phyloP scores from a whole-genome alignment of 345 rosid genomes.

The Brassica carinata region DNA sequence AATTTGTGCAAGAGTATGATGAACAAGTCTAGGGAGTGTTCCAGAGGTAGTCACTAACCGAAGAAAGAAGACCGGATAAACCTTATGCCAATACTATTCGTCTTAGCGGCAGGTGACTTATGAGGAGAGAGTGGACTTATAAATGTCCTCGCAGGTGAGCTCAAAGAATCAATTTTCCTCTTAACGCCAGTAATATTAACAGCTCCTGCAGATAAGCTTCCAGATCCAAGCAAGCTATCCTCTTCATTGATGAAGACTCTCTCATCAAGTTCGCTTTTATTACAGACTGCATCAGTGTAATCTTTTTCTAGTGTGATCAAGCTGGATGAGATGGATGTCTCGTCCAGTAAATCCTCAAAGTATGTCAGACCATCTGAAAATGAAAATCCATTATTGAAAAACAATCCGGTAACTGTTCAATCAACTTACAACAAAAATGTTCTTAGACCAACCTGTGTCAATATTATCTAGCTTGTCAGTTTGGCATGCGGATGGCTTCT shows the following conservation, averaged over 20 bases:
- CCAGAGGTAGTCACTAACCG: too few species aligned
- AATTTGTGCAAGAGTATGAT: too few species aligned
- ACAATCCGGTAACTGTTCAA: constrained; percentile 15
- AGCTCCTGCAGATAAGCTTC: constrained; percentile 52
- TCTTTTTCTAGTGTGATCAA: constrained; percentile 71
- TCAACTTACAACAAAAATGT: constrained; percentile 11
- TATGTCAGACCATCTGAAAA: constrained; percentile 83
- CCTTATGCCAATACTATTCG: constrained; percentile 46
- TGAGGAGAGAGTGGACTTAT: constrained; percentile 85
- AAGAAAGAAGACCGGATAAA: too few species aligned
- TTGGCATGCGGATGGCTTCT: constrained; percentile 67
- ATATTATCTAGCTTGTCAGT: constrained; percentile 66
- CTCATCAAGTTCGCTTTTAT: constrained; percentile 79
- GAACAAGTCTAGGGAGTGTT: too few species aligned
- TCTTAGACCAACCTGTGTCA: constrained; percentile 53
- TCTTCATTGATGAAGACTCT: constrained; percentile 82
- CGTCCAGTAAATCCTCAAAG: constrained; percentile 88
- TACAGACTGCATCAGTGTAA: constrained; percentile 64
- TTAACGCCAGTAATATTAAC: constrained; percentile 59
- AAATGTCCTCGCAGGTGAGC: constrained; percentile 80
- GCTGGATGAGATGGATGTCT: constrained; percentile 61
- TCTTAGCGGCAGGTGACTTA: constrained; percentile 70
- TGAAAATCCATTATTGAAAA: background rate
- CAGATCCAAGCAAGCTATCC: constrained; percentile 84
- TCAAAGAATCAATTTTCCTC: constrained; percentile 72